Percentiles rank a stretch among this genome's conserved stretches.
These are phyloP conservation scores for Salix exigua DNA, from an alignment of 345 rosid species.

Conservation along the genomic window DNA sequence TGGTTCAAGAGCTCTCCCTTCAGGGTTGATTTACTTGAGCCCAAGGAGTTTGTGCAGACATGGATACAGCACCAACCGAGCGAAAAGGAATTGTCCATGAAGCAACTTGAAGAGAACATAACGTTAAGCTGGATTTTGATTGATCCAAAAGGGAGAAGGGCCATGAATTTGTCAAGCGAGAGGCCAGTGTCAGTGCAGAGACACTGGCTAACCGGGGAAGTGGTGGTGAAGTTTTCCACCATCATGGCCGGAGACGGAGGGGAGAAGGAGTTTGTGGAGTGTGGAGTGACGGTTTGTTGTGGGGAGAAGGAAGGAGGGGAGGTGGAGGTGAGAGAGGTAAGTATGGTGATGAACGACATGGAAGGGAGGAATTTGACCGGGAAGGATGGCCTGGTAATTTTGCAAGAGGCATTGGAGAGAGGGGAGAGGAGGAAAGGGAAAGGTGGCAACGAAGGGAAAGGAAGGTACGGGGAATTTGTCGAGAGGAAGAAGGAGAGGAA, in stretches of 20 bases:
- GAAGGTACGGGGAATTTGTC: conserved; percentile 39
- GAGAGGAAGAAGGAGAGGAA: conserved; percentile 39
- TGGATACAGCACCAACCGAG: conserved; percentile 11
- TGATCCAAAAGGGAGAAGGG: conserved; percentile 52
- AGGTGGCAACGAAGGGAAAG: conserved; percentile 27
- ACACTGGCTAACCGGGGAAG: conserved; percentile 69
- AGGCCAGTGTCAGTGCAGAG: conserved; percentile 54
- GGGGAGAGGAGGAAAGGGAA: conserved; percentile 33
- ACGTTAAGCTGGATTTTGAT: conserved; percentile 62
- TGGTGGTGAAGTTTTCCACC: conserved; percentile 46
- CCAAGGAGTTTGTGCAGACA: conserved; percentile 41
- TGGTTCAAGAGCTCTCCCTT: conserved; percentile 66
- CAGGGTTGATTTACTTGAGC: conserved; percentile 55
- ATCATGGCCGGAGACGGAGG: conserved; percentile 28
- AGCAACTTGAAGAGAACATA: conserved; percentile 48
- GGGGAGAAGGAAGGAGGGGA: conserved; percentile 56
- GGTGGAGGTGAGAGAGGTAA: conserved; percentile 63
- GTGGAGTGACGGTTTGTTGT: conserved; percentile 40
- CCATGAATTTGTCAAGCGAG: conserved; percentile 56
- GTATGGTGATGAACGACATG: conserved; percentile 69
- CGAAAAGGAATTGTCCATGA: conserved; percentile 38
- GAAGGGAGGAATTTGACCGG: conserved; percentile 71
- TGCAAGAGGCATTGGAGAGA: conserved; percentile 38
- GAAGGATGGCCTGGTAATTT: conserved; percentile 58
- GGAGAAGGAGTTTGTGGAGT: conserved; percentile 38